phyloP scores from a whole-genome alignment of 2,329 filamentous ascomycete species.

The Coniella lustricola region DNA sequence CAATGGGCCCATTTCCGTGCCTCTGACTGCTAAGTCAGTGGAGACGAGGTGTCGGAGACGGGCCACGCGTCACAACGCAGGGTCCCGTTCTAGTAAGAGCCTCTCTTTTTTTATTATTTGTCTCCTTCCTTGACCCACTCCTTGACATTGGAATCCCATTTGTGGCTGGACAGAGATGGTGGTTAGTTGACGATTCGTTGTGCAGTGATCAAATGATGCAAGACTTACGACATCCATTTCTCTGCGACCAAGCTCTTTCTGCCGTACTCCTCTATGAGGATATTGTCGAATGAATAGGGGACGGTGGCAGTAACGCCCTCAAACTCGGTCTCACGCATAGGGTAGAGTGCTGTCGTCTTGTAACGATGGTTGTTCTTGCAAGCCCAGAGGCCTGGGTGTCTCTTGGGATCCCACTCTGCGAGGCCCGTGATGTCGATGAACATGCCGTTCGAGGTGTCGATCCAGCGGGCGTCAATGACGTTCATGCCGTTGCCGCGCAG shows the following conservation, averaged over 20 bases:
- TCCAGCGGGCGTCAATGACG: slow-evolving; percentile 79
- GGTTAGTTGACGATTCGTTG: slow-evolving; percentile 15
- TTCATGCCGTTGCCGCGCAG: slow-evolving; percentile 62
- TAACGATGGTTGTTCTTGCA: slow-evolving; percentile 79
- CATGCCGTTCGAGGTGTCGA: slow-evolving; percentile 67
- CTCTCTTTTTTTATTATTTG: not conserved
- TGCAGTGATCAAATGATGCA: slow-evolving; percentile 1
- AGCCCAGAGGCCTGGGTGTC: slow-evolving; percentile 59
- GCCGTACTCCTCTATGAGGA: slow-evolving; percentile 60
- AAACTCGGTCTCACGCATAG: slow-evolving; percentile 65
- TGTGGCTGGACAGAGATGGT: slow-evolving; percentile 41
- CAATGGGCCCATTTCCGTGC: not conserved
- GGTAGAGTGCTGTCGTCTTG: slow-evolving; percentile 63
- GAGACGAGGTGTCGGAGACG: not conserved
- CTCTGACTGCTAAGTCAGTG: not conserved
- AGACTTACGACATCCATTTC: slow-evolving; percentile 53
- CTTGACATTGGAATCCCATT: slow-evolving; percentile 50
- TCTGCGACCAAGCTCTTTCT: slow-evolving; percentile 53
- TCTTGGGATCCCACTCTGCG: slow-evolving; percentile 55
- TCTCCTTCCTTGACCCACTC: slow-evolving; percentile 46
- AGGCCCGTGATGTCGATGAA: slow-evolving; percentile 81
- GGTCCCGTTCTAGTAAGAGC: no score
- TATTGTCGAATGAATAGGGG: slow-evolving; percentile 61
- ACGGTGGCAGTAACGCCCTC: slow-evolving; percentile 66
- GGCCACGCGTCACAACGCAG: not conserved